phyloP scores from a whole-genome alignment of 139 green algal species.

The Chlamydomonas applanata region DNA sequence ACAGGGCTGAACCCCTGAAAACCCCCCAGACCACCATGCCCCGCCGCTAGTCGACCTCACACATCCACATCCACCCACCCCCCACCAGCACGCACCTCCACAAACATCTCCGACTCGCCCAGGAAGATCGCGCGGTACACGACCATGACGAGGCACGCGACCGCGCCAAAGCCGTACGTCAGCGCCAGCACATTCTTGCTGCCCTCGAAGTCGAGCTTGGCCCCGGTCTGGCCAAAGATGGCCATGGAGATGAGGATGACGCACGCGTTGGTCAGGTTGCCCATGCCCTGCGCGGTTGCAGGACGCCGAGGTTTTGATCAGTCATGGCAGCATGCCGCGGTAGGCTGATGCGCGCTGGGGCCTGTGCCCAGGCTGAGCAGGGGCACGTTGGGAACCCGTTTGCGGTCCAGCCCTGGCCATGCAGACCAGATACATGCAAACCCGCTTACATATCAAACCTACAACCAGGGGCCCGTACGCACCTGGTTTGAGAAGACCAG shows the following conservation, averaged over 20 bases:
- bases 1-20: no score
- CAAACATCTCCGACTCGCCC: conserved; percentile 19
- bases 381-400: background rate
- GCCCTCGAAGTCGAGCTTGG: background rate
- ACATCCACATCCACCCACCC: background rate
- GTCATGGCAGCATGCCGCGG: no score
- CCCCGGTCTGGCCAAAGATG: conserved; percentile 29
- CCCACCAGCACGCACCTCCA: no score
- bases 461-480: background rate
- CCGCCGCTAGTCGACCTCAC: no score
- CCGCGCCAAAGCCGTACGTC: conserved; percentile 19
- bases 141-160: conserved; percentile 16
- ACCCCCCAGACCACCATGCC: no score
- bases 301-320: no score
- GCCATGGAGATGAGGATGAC: conserved; percentile 42
- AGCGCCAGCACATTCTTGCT: conserved; percentile 11
- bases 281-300: no score
- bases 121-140: conserved; percentile 18
- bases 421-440: background rate
- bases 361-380: no score
- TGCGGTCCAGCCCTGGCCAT: background rate
- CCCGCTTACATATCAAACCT: background rate
- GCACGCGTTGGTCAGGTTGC: conserved; percentile 48
- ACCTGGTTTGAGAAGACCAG: conserved; percentile 63
- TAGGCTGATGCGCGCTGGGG: no score